Conservation (phyloP, 1,139 yeast genomes). For the Meyerozyma sp. region DNA sequence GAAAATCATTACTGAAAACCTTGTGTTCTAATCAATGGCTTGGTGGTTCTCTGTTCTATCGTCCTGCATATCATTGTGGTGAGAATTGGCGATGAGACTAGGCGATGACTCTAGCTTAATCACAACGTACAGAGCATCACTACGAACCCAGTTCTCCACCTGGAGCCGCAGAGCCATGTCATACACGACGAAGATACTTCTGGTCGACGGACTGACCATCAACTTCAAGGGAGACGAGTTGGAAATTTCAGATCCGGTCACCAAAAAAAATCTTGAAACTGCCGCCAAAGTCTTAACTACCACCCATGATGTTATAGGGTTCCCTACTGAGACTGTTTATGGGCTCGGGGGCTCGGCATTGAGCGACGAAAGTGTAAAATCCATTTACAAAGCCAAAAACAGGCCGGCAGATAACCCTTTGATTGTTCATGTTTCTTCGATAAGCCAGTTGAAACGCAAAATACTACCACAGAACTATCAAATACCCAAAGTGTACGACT, state of each 20-base stretch:
- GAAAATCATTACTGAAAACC: constrained; percentile 44
- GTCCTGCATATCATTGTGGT: not conserved
- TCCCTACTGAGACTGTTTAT: constrained; percentile 96
- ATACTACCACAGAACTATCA: constrained; percentile 41
- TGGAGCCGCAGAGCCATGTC: constrained; percentile 7
- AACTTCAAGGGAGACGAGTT: constrained; percentile 16
- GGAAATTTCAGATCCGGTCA: constrained; percentile 43
- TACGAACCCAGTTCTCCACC: not conserved
- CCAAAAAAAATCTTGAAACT: constrained; percentile 41
- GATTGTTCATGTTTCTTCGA: constrained; percentile 81
- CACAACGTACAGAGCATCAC: not conserved
- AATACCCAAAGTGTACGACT: constrained; percentile 63
- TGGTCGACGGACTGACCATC: constrained; percentile 25
- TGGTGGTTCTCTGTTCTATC: not conserved
- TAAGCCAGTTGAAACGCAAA: constrained; percentile 59
- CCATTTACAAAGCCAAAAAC: constrained; percentile 82
- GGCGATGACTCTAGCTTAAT: not conserved
- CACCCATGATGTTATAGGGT: constrained; percentile 67
- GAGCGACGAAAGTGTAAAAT: constrained; percentile 63
- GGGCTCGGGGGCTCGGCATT: constrained; percentile 91
- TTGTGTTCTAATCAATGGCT: constrained; percentile 16
- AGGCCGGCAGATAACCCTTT: constrained; percentile 94
- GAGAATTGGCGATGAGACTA: not conserved
- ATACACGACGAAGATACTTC: constrained; percentile 26
- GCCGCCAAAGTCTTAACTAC: constrained; percentile 56